Evolutionary conservation across 2,329 filamentous ascomycete genomes (phyloP).

Genomic region (Venturia carpophila): DNA sequence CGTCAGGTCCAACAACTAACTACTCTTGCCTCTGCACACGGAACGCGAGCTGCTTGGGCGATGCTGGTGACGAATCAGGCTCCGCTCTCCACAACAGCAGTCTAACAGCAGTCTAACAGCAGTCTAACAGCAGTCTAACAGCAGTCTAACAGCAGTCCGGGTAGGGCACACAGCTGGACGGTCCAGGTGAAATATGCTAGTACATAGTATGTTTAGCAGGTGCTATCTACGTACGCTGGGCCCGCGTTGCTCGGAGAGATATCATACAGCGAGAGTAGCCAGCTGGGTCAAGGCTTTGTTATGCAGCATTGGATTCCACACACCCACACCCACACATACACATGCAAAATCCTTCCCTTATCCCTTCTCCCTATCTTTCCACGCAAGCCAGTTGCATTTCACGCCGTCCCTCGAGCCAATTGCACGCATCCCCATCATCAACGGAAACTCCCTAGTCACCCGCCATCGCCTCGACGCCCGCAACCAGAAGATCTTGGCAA

Average conservation of each 20-base stretch:
- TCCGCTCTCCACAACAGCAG: neutral
- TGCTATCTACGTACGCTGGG: neutral
- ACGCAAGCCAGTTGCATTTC: too few relatives aligned
- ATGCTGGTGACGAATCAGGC: neutral
- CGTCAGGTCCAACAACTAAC: neutral
- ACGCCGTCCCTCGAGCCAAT: neutral
- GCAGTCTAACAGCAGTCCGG: too few relatives aligned
- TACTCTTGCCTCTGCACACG: neutral
- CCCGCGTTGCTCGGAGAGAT: neutral
- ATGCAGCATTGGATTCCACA: neutral
- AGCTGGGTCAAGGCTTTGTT: neutral
- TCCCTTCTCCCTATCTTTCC: neutral
- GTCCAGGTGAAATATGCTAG: neutral
- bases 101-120: too few relatives aligned
- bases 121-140: too few relatives aligned
- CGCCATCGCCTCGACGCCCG: slow-evolving; percentile 1
- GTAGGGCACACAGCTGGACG: neutral
- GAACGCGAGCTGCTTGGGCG: neutral
- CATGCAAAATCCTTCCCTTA: neutral
- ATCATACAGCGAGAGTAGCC: neutral
- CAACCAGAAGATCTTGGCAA: slow-evolving; percentile 1
- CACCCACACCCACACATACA: neutral
- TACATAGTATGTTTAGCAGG: neutral
- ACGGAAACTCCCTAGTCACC: slow-evolving; percentile 7
- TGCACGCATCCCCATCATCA: neutral